phyloP scores from a whole-genome alignment of 2,329 filamentous ascomycete genomes.

The Aspergillus chevalieri region DNA sequence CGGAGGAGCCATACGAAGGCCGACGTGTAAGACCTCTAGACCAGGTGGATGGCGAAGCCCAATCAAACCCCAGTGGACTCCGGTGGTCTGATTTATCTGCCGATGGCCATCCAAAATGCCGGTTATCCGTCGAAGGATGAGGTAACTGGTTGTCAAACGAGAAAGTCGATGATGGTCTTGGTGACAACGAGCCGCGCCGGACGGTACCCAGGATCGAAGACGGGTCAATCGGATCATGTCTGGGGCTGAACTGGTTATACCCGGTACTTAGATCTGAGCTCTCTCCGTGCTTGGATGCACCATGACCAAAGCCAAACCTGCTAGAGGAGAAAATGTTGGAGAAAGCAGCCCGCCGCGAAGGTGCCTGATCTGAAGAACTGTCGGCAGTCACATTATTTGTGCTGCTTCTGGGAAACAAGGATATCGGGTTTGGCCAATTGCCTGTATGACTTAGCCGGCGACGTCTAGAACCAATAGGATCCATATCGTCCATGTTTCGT shows the following conservation, averaged over 20 bases:
- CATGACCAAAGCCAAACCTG: slow-evolving; percentile 31
- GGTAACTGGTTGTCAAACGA: slow-evolving; percentile 56
- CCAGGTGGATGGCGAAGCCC: slow-evolving; percentile 56
- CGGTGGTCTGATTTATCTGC: slow-evolving; percentile 50
- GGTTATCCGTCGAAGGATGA: slow-evolving; percentile 71
- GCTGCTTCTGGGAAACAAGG: slow-evolving; percentile 41
- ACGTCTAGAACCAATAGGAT: slow-evolving; percentile 44
- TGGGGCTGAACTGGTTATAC: slow-evolving; percentile 44
- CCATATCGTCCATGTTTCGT: slow-evolving; percentile 47
- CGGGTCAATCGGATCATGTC: slow-evolving; percentile 43
- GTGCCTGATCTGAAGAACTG: slow-evolving; percentile 35
- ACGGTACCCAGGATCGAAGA: slow-evolving; percentile 38
- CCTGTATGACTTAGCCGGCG: slow-evolving; percentile 54
- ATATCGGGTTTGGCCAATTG: slow-evolving; percentile 49
- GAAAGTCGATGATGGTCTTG: slow-evolving; percentile 48
- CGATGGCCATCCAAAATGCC: slow-evolving; percentile 63
- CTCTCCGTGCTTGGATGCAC: slow-evolving; percentile 26
- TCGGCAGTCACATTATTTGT: slow-evolving; percentile 37
- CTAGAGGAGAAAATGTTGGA: slow-evolving; percentile 40
- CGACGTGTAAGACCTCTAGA: slow-evolving; percentile 72
- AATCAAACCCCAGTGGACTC: slow-evolving; percentile 49
- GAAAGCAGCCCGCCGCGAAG: slow-evolving; percentile 35
- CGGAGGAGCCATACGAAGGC: slow-evolving; percentile 70
- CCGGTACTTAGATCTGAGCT: slow-evolving; percentile 29
- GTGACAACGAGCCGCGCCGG: slow-evolving; percentile 39